Conservation (phyloP, 169 alveolate genomes). For the Cryptosporidium bovis region DNA sequence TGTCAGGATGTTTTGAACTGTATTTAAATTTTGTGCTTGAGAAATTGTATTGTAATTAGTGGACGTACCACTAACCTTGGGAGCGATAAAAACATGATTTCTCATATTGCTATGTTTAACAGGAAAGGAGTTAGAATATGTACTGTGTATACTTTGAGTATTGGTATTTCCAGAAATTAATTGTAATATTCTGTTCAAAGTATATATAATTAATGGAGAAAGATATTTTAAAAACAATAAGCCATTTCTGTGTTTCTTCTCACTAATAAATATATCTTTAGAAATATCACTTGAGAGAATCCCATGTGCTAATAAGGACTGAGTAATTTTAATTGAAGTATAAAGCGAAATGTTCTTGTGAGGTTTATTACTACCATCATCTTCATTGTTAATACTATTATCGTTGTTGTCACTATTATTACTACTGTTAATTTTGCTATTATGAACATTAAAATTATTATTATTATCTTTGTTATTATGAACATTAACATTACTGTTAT, state of each 20-base stretch:
- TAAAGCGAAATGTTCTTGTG: slow-evolving; percentile 9
- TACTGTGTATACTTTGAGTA: neutral
- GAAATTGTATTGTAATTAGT: neutral
- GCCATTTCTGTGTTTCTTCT: neutral
- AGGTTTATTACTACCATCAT: neutral
- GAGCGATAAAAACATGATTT: neutral
- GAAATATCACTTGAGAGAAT: neutral
- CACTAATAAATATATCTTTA: neutral
- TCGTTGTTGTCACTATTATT: neutral
- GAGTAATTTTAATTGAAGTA: slow-evolving; percentile 29
- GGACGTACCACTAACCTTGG: neutral
- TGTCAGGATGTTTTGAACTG: neutral
- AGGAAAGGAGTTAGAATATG: neutral
- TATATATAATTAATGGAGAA: slow-evolving; percentile 44
- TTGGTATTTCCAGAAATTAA: neutral
- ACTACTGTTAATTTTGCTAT: neutral
- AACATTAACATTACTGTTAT: neutral
- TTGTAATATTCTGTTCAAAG: neutral
- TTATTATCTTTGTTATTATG: neutral
- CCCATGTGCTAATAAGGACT: slow-evolving; percentile 20
- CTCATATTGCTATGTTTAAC: neutral
- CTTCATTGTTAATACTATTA: neutral
- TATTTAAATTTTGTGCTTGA: slow-evolving; percentile 7
- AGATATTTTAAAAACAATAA: slow-evolving; percentile 14
- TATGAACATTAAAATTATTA: neutral